phyloP scores from a whole-genome alignment of 768 basidiomycete species.

The Gyrodon lividus region DNA sequence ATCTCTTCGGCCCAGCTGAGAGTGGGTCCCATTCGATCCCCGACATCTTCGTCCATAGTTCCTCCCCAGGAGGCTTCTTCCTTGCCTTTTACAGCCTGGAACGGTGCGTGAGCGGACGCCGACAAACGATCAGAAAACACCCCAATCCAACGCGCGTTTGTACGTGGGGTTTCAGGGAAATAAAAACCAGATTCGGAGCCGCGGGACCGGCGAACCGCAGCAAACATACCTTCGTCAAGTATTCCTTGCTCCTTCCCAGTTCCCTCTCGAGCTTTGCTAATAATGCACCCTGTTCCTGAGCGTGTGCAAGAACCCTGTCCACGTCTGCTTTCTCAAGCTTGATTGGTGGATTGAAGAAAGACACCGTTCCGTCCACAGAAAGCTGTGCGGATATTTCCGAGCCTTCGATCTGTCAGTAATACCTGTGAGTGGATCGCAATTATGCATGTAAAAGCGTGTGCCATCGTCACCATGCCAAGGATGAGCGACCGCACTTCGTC shows the following conservation, averaged over 20 bases:
- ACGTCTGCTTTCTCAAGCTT: slow-evolving; percentile 59
- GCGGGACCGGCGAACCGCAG: neutral
- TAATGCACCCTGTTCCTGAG: slow-evolving; percentile 45
- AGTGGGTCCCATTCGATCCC: slow-evolving; percentile 20
- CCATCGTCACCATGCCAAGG: slow-evolving; percentile 64
- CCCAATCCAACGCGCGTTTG: neutral
- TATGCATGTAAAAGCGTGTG: neutral
- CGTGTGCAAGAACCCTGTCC: slow-evolving; percentile 52
- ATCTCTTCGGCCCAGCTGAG: slow-evolving; percentile 29
- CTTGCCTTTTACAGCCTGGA: slow-evolving; percentile 30
- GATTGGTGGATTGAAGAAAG: slow-evolving; percentile 66
- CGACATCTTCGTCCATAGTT: slow-evolving; percentile 27
- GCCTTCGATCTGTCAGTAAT: slow-evolving; percentile 57
- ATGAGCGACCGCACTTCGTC: slow-evolving; percentile 59
- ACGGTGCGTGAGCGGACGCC: neutral
- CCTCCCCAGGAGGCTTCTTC: slow-evolving; percentile 27
- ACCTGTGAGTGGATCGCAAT: neutral
- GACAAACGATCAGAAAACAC: neutral
- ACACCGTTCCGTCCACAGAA: slow-evolving; percentile 67
- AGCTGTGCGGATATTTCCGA: slow-evolving; percentile 70
- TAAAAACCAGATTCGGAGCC: neutral
- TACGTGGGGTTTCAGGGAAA: neutral
- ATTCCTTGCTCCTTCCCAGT: slow-evolving; percentile 67
- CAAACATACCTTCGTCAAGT: slow-evolving; percentile 60
- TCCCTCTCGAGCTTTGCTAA: slow-evolving; percentile 26